A percentile compares a stretch with the other conserved stretches of the same genome.
phyloP scores from a whole-genome alignment of 495 filamentous ascomycete genomes.

The Pyronema domesticum region DNA sequence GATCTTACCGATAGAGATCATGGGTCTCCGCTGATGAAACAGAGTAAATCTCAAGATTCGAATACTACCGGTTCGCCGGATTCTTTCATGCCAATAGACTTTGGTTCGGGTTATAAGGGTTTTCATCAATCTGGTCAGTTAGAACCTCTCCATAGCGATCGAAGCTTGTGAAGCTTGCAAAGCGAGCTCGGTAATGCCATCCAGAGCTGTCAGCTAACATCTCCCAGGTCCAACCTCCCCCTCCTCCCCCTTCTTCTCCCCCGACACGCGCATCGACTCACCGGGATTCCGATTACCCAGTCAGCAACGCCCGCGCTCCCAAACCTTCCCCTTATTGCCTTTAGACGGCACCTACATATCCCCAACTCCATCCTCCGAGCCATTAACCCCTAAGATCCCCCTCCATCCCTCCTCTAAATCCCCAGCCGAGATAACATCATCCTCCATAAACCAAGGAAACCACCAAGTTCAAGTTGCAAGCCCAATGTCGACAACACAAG shows the following conservation, averaged over 20 bases:
- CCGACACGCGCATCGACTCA: conserved; percentile 35
- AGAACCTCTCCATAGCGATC: conserved; percentile 36
- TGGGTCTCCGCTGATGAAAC: conserved; percentile 15
- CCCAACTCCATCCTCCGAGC: conserved; percentile 41
- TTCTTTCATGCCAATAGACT: conserved; percentile 28
- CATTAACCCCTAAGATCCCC: conserved; percentile 40
- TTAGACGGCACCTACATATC: conserved; percentile 56
- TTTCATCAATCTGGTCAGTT: conserved; percentile 36
- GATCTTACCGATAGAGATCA: conserved; percentile 29
- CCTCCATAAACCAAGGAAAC: no score
- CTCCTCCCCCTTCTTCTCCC: conserved; percentile 70
- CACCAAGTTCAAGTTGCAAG: no score
- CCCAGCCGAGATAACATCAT: no score
- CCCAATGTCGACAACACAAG: no score
- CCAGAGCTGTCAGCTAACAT: no score
- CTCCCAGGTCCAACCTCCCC: conserved; percentile 56
- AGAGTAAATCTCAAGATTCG: conserved; percentile 22
- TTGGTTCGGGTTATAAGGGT: conserved; percentile 17
- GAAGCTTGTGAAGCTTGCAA: conserved; percentile 41
- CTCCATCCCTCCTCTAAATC: no score
- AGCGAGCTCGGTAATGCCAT: no score
- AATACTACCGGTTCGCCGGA: conserved; percentile 25
- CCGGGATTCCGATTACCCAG: conserved; percentile 33
- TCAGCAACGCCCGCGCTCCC: conserved; percentile 60
- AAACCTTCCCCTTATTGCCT: conserved; percentile 64